Evolutionary conservation across 148 eudicot species (phyloP).

Genomic region (Bassia scoparia): DNA sequence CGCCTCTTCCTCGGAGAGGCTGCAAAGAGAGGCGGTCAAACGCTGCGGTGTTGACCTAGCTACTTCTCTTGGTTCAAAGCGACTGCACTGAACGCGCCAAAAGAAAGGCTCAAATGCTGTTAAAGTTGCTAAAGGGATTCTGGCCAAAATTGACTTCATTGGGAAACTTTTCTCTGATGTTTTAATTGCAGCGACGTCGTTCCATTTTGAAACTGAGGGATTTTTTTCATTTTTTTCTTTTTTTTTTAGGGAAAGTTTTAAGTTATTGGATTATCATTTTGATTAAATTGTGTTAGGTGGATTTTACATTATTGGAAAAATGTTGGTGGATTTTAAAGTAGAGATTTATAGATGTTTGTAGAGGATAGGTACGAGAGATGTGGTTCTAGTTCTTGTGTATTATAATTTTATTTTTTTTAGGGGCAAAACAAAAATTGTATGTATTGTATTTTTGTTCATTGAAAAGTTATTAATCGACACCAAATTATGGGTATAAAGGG

Average conservation of each 20-base stretch:
- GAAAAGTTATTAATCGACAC: not conserved
- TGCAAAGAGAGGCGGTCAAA: conserved; percentile 64
- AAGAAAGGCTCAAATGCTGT: conserved; percentile 70
- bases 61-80: conserved; percentile 70
- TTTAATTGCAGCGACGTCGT: conserved; percentile 59
- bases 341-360: conserved; percentile 10
- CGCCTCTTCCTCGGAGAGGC: conserved; percentile 57
- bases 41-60: conserved; percentile 69
- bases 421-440: conserved; percentile 1
- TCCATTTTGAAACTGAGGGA: conserved; percentile 35
- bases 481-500: too few species aligned
- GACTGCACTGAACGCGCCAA: conserved; percentile 81
- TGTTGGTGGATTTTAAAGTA: not conserved
- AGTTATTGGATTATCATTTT: conserved; percentile 10
- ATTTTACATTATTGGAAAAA: conserved; percentile 9
- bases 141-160: conserved; percentile 71
- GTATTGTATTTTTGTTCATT: not conserved
- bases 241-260: not conserved
- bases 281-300: conserved; percentile 1
- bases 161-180: conserved; percentile 49
- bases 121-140: conserved; percentile 64
- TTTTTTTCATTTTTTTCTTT: not conserved
- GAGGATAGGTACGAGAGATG: conserved; percentile 8
- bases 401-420: not conserved
- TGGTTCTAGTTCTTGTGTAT: conserved; percentile 3